Evolutionary conservation across 1,284 basidiomycete genomes (phyloP), one percentile per base, ranked within the genome.

Genomic region (Trichosporon coremiiforme): DNA sequence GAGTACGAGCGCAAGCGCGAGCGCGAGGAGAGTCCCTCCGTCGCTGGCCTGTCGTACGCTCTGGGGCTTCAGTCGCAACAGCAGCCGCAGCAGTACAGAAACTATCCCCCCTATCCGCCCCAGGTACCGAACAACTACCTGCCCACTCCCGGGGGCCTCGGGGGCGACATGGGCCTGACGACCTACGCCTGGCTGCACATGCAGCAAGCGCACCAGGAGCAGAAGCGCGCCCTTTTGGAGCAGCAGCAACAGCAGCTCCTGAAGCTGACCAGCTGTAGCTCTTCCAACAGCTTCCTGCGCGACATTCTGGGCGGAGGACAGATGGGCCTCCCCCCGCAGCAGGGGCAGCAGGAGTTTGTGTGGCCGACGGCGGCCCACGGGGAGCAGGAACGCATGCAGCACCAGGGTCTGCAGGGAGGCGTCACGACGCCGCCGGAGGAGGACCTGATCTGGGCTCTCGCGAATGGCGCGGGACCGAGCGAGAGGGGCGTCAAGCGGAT

Each of bases 161-260:
- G 45, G 12, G 62, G 80, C 68, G 72, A 72, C 50, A 65, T 72
- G 12, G 68, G 79, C 31, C 63, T 83, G 6, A 76, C 80, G 13
- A 77, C 77, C 45, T 81, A 80, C 64, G 80, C 81, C 45, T 80
- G 81, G 74, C 78, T 80, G 20, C 81, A 82, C 67, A 75, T 83
- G 35, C 80, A 82, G 67, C 80, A 83, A 66, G 79, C 80, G 50
- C 81, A 83, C 66, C 80, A 81, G 67, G 74, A 78, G 22, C 80
- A 82, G 74, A 80, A 82, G 57, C 72, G 80, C 8, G 67, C 74
- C 1, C 70, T 83, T 4, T 73, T 83, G 9, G 79, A 82, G 41
- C 76, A 75, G 45, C 81, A 83, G 68, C 72, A 80, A 66, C 76
- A 79, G 62, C 81, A 83, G 70, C 65, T 83, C 15, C 75, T 77